These are phyloP conservation scores for Viola pubescens DNA, from an alignment of 441 rosid genomes.

Conservation along the genomic window DNA sequence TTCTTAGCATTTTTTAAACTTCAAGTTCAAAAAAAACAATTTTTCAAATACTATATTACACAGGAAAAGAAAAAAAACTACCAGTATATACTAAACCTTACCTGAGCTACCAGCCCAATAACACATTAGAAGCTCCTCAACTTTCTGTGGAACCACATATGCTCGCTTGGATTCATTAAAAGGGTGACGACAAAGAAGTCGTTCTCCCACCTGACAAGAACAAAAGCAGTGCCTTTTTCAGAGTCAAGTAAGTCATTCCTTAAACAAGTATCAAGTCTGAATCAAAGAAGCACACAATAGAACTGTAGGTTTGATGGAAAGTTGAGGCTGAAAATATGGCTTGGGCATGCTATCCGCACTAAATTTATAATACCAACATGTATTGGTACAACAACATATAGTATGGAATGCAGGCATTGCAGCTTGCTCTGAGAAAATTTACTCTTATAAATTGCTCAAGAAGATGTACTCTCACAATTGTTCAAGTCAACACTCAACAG, in stretches of 20 bases:
- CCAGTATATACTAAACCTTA: conserved; percentile 16
- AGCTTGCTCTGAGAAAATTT: not conserved
- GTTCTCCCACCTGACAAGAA: conserved; percentile 62
- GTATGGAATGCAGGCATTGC: not conserved
- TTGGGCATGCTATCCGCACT: too few relatives aligned
- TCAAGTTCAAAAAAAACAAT: not conserved
- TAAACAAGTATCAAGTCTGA: too few relatives aligned
- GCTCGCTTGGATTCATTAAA: conserved; percentile 95
- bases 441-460: not conserved
- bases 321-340: too few relatives aligned
- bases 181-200: conserved; percentile 83
- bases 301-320: too few relatives aligned
- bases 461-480: too few relatives aligned
- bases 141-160: conserved; percentile 78
- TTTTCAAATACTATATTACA: not conserved
- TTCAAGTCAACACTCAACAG: too few relatives aligned
- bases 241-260: too few relatives aligned
- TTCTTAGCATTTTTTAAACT: not conserved
- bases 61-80: too few relatives aligned
- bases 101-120: conserved; percentile 95
- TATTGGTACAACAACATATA: not conserved
- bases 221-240: conserved; percentile 1
- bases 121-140: conserved; percentile 83
- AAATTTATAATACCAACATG: too few relatives aligned
- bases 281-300: too few relatives aligned